Conservation (phyloP, 2,329 filamentous ascomycete species). For the Colletotrichum spaethianum region DNA sequence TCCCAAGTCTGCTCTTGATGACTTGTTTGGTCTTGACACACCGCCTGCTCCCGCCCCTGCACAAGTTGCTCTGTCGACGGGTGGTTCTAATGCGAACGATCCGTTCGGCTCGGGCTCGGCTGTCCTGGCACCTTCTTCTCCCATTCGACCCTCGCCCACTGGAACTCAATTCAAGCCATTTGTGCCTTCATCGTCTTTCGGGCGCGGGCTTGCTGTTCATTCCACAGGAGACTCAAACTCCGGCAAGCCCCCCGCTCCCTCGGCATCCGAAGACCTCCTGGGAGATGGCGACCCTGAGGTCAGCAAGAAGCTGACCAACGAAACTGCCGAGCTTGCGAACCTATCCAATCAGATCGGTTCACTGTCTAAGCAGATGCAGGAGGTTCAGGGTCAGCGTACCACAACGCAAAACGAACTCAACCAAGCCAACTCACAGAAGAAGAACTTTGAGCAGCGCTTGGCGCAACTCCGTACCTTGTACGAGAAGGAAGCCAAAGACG, state of each 20-base stretch:
- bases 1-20: conserved; percentile 88
- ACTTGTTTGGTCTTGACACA: conserved; percentile 89
- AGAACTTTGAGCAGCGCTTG: conserved; percentile 90
- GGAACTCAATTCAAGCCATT: conserved; percentile 86
- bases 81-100: conserved; percentile 77
- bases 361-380: conserved; percentile 93
- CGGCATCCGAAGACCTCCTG: conserved; percentile 84
- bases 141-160: conserved; percentile 63
- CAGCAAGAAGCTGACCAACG: conserved; percentile 88
- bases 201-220: conserved; percentile 83
- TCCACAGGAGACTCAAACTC: conserved; percentile 76
- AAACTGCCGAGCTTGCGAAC: conserved; percentile 94
- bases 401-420: conserved; percentile 86
- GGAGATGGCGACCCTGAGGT: conserved; percentile 91
- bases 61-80: conserved; percentile 77
- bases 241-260: conserved; percentile 56
- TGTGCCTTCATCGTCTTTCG: conserved; percentile 92
- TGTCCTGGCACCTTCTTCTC: conserved; percentile 66
- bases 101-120: conserved; percentile 71
- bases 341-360: conserved; percentile 95
- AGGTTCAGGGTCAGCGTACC: conserved; percentile 85
- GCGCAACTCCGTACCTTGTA: conserved; percentile 90
- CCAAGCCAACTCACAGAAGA: conserved; percentile 88
- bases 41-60: conserved; percentile 64
- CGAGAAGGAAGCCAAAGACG: conserved; percentile 92